Percentiles rank a stretch among this genome's conserved stretches.
Conservation (phyloP, 495 filamentous ascomycete genomes). For the Penicillium cosmopolitanum region DNA sequence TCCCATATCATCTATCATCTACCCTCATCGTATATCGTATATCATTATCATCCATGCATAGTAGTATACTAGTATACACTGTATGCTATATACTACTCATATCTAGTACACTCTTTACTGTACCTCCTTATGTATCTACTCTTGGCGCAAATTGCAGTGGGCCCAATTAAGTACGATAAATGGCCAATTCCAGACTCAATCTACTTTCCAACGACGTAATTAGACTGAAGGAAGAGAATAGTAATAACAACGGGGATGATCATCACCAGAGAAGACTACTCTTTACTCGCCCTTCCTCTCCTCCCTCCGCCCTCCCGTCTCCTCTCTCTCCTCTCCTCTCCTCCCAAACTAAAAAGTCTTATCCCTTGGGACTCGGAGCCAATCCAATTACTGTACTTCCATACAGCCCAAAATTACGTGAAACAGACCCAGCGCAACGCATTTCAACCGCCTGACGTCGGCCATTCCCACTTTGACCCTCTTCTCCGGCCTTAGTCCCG, state of each 20-base stretch:
- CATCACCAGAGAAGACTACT: neutral
- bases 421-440: conserved; percentile 17
- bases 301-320: neutral
- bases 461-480: conserved; percentile 12
- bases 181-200: neutral
- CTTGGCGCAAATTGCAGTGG: neutral
- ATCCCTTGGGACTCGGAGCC: conserved; percentile 6
- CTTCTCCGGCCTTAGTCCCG: conserved; percentile 12
- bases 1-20: too few relatives aligned
- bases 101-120: neutral
- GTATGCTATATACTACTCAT: neutral
- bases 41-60: neutral
- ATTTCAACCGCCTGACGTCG: conserved; percentile 23
- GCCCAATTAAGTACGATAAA: neutral
- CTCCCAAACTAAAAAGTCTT: conserved; percentile 15
- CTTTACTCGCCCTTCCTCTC: too few relatives aligned
- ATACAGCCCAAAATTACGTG: conserved; percentile 24
- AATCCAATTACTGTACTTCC: neutral
- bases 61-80: neutral
- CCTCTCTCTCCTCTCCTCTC: neutral
- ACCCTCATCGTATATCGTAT: neutral
- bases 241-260: neutral
- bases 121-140: neutral
- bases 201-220: neutral
- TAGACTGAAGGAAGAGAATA: neutral